Evolutionary conservation across 495 filamentous ascomycete genomes (phyloP).

Genomic region (Hypoxylon cercidicola): DNA sequence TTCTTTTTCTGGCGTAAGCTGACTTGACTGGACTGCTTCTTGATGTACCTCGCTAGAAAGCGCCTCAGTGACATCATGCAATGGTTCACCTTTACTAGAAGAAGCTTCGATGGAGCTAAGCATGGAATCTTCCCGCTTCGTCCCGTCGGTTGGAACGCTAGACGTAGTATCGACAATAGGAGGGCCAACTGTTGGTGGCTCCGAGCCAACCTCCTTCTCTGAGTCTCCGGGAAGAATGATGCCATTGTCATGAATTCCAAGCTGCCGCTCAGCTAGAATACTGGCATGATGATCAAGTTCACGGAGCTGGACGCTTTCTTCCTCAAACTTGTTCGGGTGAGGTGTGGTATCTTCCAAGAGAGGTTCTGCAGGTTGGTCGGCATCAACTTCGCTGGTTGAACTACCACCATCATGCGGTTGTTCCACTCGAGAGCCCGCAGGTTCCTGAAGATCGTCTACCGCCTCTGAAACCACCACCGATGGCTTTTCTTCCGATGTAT

Average conservation of each 20-base stretch:
- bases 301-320: background rate
- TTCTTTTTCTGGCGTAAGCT: slow-evolving; percentile 6
- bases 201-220: background rate
- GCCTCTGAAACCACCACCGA: background rate
- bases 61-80: background rate
- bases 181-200: background rate
- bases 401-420: background rate
- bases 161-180: background rate
- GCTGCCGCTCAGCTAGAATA: background rate
- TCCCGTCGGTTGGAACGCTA: background rate
- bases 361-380: background rate
- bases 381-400: background rate
- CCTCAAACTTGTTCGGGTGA: background rate
- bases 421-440: too few relatives aligned
- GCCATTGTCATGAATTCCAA: background rate
- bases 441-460: background rate
- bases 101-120: background rate
- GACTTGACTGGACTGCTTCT: background rate
- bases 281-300: background rate
- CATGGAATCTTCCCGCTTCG: background rate
- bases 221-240: background rate
- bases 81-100: background rate
- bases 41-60: background rate
- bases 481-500: background rate
- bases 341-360: background rate